Conservation (phyloP, 1,139 yeast genomes). For the Starmera stellimalicola region DNA sequence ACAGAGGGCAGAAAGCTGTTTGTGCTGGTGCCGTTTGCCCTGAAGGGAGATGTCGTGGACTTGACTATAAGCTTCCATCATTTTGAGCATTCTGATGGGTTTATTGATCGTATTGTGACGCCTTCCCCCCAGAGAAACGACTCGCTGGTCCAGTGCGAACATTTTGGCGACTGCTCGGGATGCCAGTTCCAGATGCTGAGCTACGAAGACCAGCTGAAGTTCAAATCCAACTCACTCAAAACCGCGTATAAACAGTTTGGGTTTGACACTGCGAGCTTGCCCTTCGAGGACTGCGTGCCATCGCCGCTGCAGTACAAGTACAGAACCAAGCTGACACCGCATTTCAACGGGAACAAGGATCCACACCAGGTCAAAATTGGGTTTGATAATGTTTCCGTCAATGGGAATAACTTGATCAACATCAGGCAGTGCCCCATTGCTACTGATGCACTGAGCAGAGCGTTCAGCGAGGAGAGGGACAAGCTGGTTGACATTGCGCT, state of each 20-base stretch:
- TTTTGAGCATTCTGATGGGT: conserved; percentile 55
- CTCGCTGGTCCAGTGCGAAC: conserved; percentile 39
- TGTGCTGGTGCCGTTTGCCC: conserved; percentile 58
- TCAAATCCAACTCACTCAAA: conserved; percentile 53
- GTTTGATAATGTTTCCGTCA: conserved; percentile 53
- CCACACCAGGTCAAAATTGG: conserved; percentile 16
- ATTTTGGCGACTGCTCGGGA: conserved; percentile 65
- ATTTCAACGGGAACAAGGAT: conserved; percentile 54
- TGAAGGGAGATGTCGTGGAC: conserved; percentile 61
- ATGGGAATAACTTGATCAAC: conserved; percentile 58
- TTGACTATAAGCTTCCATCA: conserved; percentile 57
- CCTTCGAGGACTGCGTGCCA: conserved; percentile 45
- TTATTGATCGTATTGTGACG: conserved; percentile 37
- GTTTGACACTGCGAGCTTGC: conserved; percentile 33
- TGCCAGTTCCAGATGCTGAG: conserved; percentile 72
- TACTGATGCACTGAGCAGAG: conserved; percentile 53
- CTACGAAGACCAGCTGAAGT: conserved; percentile 51
- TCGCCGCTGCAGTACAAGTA: conserved; percentile 61
- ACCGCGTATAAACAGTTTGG: conserved; percentile 67
- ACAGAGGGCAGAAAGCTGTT: conserved; percentile 9
- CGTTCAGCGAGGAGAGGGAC: conserved; percentile 48
- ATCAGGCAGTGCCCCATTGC: conserved; percentile 80
- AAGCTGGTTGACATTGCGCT: conserved; percentile 33
- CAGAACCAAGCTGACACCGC: conserved; percentile 81
- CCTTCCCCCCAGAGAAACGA: conserved; percentile 39